Base-by-base conservation (phyloP, 495 filamentous ascomycete genomes). In the Hypoxylon trugodes region DNA sequence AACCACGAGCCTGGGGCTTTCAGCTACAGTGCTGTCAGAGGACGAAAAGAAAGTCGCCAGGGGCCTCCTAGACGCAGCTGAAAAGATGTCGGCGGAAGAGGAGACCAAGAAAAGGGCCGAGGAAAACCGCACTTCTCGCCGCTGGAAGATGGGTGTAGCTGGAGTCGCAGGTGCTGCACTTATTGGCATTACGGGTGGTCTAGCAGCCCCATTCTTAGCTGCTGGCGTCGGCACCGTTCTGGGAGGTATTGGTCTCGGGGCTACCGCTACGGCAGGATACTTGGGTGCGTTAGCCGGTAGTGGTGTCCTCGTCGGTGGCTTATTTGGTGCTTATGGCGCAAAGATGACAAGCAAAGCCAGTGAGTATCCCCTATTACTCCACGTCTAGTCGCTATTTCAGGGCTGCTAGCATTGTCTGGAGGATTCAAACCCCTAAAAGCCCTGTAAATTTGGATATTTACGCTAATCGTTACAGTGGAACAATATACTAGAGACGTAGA, bases 271-370 rank as follows among this genome's bases (percentile, higher is more conserved):
- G 10, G 92, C 93, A 5, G 88, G 90, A 4, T 89, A 96, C 50
- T 76, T 98, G 0, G 95, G 93, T 7, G 81, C 88, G 8, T 73
- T 97, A 49, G 91, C 92, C 4, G 85, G 90, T 24, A 96, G 88
- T 65, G 81, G 85, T 6, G 85, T 93, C 5, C 76, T 94, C n/a
- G 89, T 96, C 6, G 94, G 92, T 1, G 83, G 89, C 32, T 72
- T 98, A 1, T 96, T 98, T 67, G 94, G 94, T 8, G 90, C 92
- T 2, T 96, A 95, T 64, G 93, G 93, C 4, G 91, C 87, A 6
- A 84, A 90, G 68, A 90, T 93, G 87, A 90, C 90, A 2, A 87
- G 90, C 2, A 79, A 88, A 59, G 70, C 70, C 7, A 72, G 63
- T 66, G 7, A 66, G 63, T 43, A 24, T 12, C 37, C 51, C 35